Conservation (phyloP, 768 basidiomycete genomes). For the Russula earlei region DNA sequence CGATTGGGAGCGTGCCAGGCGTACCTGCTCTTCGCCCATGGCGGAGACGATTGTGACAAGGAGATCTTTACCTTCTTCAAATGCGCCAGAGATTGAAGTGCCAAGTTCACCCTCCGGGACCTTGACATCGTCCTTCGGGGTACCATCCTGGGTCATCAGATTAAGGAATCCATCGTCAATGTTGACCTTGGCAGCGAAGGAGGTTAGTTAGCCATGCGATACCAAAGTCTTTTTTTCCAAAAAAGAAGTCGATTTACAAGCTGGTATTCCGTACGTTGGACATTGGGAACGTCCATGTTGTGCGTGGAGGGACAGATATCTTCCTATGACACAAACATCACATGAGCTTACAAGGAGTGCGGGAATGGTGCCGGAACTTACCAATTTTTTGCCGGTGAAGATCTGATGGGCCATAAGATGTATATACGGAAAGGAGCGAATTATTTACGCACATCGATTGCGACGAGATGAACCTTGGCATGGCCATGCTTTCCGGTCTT, state of each 20-base stretch:
- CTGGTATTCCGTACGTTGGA: conserved; percentile 80
- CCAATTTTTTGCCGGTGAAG: conserved; percentile 97
- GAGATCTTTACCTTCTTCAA: conserved; percentile 83
- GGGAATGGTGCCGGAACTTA: conserved; percentile 31
- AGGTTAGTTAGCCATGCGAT: not conserved
- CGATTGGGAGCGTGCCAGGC: conserved; percentile 11
- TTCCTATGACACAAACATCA: conserved; percentile 43
- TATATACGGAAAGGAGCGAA: not conserved
- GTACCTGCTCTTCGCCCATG: conserved; percentile 86
- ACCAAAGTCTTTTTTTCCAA: not conserved
- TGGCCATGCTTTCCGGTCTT: conserved; percentile 98
- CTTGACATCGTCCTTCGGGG: conserved; percentile 87
- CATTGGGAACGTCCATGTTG: conserved; percentile 99
- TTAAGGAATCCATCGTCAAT: conserved; percentile 94
- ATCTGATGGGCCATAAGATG: conserved; percentile 46
- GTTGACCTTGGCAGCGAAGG: conserved; percentile 45
- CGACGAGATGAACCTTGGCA: conserved; percentile 97
- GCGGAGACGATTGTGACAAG: conserved; percentile 78
- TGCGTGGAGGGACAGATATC: conserved; percentile 95
- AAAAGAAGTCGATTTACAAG: conserved; percentile 43
- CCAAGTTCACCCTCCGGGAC: conserved; percentile 84
- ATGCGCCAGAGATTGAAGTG: conserved; percentile 51
- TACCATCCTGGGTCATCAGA: conserved; percentile 78
- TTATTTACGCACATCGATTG: conserved; percentile 71
- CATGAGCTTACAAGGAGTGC: conserved; percentile 7